Conservation (phyloP, 352 stramenopile species). For the Phytophthora hibernalis region DNA sequence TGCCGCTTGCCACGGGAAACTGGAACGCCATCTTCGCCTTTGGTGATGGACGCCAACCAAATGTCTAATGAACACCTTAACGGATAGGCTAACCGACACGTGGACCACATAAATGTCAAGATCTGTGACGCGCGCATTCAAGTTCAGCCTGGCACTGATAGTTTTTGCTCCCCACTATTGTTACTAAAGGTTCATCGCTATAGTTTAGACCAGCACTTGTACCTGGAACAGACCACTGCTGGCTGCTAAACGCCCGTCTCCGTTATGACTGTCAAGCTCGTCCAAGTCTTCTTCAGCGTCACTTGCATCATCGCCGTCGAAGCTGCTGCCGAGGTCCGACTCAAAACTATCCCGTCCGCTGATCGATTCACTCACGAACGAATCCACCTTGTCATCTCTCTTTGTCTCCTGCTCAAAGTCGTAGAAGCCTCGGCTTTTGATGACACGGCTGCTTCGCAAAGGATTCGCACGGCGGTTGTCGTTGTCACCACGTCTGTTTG, state of each 20-base stretch:
- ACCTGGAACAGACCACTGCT: constrained; percentile 67
- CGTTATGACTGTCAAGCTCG: constrained; percentile 16
- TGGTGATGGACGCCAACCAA: constrained; percentile 22
- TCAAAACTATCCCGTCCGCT: constrained; percentile 20
- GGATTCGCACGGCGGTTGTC: constrained; percentile 21
- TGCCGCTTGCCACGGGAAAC: constrained; percentile 77
- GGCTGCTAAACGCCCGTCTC: constrained; percentile 11
- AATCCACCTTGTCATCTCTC: constrained; percentile 22
- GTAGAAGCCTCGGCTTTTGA: constrained; percentile 83
- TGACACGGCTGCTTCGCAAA: constrained; percentile 69
- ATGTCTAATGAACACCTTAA: no score
- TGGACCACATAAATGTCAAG: constrained; percentile 14
- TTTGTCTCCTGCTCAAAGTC: constrained; percentile 51
- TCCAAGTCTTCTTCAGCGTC: constrained; percentile 27
- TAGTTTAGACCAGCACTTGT: constrained; percentile 61
- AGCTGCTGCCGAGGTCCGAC: constrained; percentile 31
- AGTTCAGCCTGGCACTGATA: no score
- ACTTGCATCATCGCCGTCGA: constrained; percentile 34
- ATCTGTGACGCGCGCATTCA: constrained; percentile 42
- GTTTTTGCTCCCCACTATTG: constrained; percentile 13
- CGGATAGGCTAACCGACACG: not conserved
- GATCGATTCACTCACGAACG: constrained; percentile 23
- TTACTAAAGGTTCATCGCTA: not conserved
- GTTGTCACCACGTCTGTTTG: constrained; percentile 13
- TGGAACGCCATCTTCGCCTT: constrained; percentile 52